Evolutionary conservation across 495 filamentous ascomycete species (phyloP), one percentile per base, ranked within the genome.

Genomic region (Tuber umbilicatum): DNA sequence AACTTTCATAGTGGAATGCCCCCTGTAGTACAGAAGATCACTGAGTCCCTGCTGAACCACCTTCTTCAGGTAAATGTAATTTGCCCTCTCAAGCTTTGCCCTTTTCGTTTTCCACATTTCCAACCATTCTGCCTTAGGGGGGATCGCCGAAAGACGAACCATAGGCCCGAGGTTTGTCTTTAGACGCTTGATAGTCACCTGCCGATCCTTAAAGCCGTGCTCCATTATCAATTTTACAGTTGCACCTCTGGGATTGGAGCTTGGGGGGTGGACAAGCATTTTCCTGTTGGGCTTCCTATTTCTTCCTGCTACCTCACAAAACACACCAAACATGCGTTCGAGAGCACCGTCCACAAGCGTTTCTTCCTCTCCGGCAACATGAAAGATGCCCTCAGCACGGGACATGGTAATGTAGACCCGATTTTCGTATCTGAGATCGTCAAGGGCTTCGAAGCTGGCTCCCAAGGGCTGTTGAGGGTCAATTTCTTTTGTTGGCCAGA

Each of bases 341-440:
- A 78, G 38, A 68, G 78, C 78, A 73, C 69, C 72, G 27, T 76
- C 10, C 14, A 82, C 81, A 68, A 68, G 45, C 1, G 55, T 50
- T 5, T 47, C 39, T 10, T 79, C 69, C 19, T 80, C 80, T 12
- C 81, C 81, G 35, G 81, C 78, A 50, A 82, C 55, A 31, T 68
- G 38, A 60, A 82, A 75, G 69, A 76, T 70, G 38, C 47, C 70
- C 39, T 31, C 64, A 64, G 69, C 71, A 12, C 81, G 60, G 17
- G 45, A 14, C 31, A 45, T 70, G 12, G 70, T 5, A n/a, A 82
- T 79, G 43, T 79, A 82, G 43, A 82, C 81, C 43, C 77, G 68
- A 31, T 76, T 74, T 35, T 82, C 81, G 19, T 74, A 74, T 39
- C 78, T 74, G n/a, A 82, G 73, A 70, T 76, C 73, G 70, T 82